These are phyloP conservation scores for Sungouiella thailandica DNA, from an alignment of 805 yeast genomes.

Conservation along the genomic window DNA sequence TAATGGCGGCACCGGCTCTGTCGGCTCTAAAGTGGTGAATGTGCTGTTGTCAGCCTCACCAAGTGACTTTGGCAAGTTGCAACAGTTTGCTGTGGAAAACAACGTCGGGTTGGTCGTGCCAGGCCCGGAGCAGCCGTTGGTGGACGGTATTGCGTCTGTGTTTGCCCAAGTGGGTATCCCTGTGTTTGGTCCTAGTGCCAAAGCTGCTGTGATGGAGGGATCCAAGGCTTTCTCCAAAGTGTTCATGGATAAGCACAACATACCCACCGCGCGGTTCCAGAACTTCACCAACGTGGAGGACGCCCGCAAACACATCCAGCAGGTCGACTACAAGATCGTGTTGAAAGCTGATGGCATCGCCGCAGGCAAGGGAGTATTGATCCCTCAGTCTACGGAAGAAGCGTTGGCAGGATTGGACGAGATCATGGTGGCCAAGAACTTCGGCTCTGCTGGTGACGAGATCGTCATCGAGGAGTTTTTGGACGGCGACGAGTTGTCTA, in stretches of 20 bases:
- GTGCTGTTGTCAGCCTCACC: constrained; percentile 60
- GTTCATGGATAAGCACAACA: constrained; percentile 86
- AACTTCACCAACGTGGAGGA: constrained; percentile 73
- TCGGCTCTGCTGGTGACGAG: constrained; percentile 88
- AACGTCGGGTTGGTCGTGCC: constrained; percentile 76
- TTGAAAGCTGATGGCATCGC: constrained; percentile 98
- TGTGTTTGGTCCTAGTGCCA: constrained; percentile 91
- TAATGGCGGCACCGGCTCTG: constrained; percentile 79
- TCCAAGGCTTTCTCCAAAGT: constrained; percentile 92
- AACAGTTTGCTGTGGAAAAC: constrained; percentile 67
- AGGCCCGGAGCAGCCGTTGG: constrained; percentile 99
- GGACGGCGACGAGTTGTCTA: constrained; percentile 95
- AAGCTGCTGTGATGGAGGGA: constrained; percentile 94
- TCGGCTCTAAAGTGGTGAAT: constrained; percentile 55
- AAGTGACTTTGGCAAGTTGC: constrained; percentile 64
- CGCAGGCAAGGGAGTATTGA: constrained; percentile 97
- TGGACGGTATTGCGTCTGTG: constrained; percentile 77
- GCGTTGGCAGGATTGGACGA: constrained; percentile 79
- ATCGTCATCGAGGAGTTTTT: constrained; percentile 94
- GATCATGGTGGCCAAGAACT: constrained; percentile 84
- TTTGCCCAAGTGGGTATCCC: constrained; percentile 86
- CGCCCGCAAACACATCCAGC: constrained; percentile 67
- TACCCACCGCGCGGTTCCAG: constrained; percentile 90
- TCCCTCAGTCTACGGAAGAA: constrained; percentile 80
- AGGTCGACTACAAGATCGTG: constrained; percentile 71